Evolutionary conservation across 2,329 filamentous ascomycete species (phyloP).

Genomic region (Tothia fuscella): DNA sequence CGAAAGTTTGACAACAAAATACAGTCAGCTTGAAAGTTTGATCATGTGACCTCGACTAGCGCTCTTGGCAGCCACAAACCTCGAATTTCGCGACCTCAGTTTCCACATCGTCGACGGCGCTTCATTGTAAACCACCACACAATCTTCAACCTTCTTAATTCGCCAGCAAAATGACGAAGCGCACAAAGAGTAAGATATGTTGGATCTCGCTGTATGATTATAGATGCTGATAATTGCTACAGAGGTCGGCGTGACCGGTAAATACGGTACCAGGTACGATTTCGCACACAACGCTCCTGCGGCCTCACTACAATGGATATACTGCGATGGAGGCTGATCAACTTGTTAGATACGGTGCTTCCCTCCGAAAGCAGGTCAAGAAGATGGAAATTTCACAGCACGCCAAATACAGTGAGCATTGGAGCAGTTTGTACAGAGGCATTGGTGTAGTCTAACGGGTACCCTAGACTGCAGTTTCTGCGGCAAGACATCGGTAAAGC

Average conservation of each 20-base stretch:
- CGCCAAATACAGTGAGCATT: constrained; percentile 59
- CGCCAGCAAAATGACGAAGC: constrained; percentile 79
- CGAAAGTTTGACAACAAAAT: too few relatives aligned
- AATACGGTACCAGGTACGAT: constrained; percentile 90
- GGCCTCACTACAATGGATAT: background rate
- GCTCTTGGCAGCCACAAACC: too few relatives aligned
- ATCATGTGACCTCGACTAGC: too few relatives aligned
- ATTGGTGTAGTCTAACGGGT: background rate
- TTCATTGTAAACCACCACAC: too few relatives aligned
- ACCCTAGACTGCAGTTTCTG: constrained; percentile 74
- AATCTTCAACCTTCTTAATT: too few relatives aligned
- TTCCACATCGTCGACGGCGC: too few relatives aligned
- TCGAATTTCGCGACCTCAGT: too few relatives aligned
- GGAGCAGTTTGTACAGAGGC: background rate
- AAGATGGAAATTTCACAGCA: constrained; percentile 99
- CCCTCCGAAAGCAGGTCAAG: constrained; percentile 98
- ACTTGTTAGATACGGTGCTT: constrained; percentile 76
- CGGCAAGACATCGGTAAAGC: constrained; percentile 88
- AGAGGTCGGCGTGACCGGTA: constrained; percentile 96
- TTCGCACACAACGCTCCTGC: constrained; percentile 3
- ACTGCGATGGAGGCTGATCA: background rate
- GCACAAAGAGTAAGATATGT: constrained; percentile 59
- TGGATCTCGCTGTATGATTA: constrained; percentile 5
- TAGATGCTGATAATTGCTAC: constrained; percentile 19
- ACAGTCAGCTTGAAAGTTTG: too few relatives aligned